phyloP scores from a whole-genome alignment of 768 basidiomycete genomes.

The Dioszegia hungarica region DNA sequence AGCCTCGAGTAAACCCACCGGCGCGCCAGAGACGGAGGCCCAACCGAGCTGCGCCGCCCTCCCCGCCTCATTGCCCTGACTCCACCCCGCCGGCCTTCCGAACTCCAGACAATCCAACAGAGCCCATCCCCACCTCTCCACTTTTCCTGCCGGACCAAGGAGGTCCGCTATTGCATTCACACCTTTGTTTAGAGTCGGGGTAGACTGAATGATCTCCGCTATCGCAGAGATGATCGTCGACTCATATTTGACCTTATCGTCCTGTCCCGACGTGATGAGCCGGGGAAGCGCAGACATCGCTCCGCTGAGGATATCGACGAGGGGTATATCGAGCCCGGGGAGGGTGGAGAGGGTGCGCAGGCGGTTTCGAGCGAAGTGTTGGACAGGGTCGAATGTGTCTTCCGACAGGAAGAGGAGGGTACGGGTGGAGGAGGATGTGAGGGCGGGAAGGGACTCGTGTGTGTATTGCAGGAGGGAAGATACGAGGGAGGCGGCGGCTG shows the following conservation, averaged over 20 bases:
- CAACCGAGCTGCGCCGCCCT: constrained; percentile 31
- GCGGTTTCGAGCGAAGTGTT: constrained; percentile 10
- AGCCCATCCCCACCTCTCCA: constrained; percentile 90
- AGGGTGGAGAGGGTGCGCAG: constrained; percentile 10
- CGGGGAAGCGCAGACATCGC: constrained; percentile 64
- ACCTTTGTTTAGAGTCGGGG: not conserved
- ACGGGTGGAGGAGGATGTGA: constrained; percentile 64
- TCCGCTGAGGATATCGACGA: constrained; percentile 58
- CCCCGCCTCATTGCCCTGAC: constrained; percentile 2
- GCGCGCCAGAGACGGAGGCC: constrained; percentile 9
- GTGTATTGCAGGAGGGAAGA: constrained; percentile 13
- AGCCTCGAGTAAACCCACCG: not conserved
- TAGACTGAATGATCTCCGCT: constrained; percentile 54
- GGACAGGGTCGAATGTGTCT: constrained; percentile 38
- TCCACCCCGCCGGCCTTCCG: constrained; percentile 51
- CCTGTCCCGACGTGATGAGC: constrained; percentile 64
- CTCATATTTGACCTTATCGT: constrained; percentile 66
- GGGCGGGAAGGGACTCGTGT: constrained; percentile 57
- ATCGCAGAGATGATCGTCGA: constrained; percentile 67
- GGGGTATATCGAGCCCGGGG: constrained; percentile 51
- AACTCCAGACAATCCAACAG: constrained; percentile 78
- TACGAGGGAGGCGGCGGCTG: constrained; percentile 15
- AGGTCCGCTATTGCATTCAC: constrained; percentile 51
- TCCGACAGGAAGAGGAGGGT: constrained; percentile 64
- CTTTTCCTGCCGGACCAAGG: constrained; percentile 72